Base-by-base conservation (phyloP, 2,329 filamentous ascomycete species). In the Lecanicillium sp. region DNA sequence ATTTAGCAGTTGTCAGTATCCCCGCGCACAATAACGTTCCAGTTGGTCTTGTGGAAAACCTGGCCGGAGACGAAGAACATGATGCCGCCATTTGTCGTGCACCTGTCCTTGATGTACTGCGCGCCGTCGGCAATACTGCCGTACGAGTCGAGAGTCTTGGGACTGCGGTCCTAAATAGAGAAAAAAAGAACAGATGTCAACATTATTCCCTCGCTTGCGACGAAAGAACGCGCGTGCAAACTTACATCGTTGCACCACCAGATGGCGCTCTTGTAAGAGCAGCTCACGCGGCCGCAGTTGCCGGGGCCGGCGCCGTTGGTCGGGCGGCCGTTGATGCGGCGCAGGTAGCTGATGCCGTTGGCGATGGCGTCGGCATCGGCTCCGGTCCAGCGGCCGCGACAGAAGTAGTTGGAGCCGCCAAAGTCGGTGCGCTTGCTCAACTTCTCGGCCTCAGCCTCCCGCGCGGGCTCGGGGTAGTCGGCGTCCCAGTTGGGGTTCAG, bases 261-360 rank as follows among this genome's bases (percentile, higher is more conserved):
- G 15, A 52, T 52, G 8, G 19, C 43, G 14, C 42, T 20, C 12
- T 44, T 39, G 12, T 36, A 52, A 9, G 47, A 47, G 37, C 50
- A 52, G 43, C 50, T 52, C 10, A 52, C 47, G 24, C 47, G 50
- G 21, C 37, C 37, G 19, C 50, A 52, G 15, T 37, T 37, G n/a
- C 38, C 33, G 9, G 50, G 50, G 3, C 42, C 47, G 4, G 44
- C 38, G 1, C 33, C 15, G 11, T 46, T 46, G 15, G 21, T 21
- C 17, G 48, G 47, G 9, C 26, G 24, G 12, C 47, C 39, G 2
- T 14, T n/a, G 7, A 43, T 19, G 8, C 38, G 19, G 21, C 43
- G 43, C 7, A 52, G 47, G 38, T 52, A 50, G 14, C n/a, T 24
- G 26, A 42, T 43, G 11, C 47, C 47, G 3, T 29, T 10, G 15